Evolutionary conservation across 2,329 filamentous ascomycete genomes (phyloP).

Genomic region (Ophiostoma sp.): DNA sequence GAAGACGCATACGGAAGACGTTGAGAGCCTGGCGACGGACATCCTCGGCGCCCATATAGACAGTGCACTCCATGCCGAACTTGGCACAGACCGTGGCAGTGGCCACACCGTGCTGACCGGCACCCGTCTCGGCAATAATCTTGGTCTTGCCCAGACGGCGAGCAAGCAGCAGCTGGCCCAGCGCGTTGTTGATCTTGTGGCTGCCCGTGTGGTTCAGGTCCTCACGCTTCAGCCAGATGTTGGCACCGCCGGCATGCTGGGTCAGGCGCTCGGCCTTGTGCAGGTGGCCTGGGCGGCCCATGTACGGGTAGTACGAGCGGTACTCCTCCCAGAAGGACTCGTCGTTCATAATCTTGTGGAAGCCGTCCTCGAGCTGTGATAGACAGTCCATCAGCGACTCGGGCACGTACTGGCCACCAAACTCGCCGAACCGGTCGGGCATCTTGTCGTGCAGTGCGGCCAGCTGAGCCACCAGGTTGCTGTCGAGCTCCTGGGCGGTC

Average conservation of each 20-base stretch:
- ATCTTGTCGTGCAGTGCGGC: conserved; percentile 78
- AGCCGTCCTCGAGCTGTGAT: conserved; percentile 84
- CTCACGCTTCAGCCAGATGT: conserved; percentile 97
- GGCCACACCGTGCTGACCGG: conserved; percentile 95
- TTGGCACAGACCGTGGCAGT: conserved; percentile 97
- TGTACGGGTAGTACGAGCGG: conserved; percentile 93
- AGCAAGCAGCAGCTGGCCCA: conserved; percentile 89
- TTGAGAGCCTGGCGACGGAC: conserved; percentile 94
- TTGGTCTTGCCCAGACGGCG: conserved; percentile 86
- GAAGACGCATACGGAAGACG: conserved; percentile 96
- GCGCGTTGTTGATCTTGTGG: conserved; percentile 99
- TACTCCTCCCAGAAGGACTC: conserved; percentile 97
- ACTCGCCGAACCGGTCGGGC: conserved; percentile 88
- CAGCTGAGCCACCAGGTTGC: conserved; percentile 75
- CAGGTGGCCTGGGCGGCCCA: conserved; percentile 89
- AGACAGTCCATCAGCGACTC: conserved; percentile 98
- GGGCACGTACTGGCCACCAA: conserved; percentile 95
- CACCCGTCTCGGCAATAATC: conserved; percentile 97
- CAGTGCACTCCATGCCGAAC: conserved; percentile 96
- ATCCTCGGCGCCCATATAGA: conserved; percentile 98
- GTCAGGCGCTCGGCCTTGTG: conserved; percentile 88
- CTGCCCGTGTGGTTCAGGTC: conserved; percentile 97
- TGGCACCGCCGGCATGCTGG: conserved; percentile 84
- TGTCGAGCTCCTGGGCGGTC: conserved; percentile 49
- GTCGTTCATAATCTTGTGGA: conserved; percentile 83